Percentiles rank a stretch among this genome's conserved stretches.
phyloP scores from a whole-genome alignment of 1,139 yeast species.

The Geotrichum carabidarum region DNA sequence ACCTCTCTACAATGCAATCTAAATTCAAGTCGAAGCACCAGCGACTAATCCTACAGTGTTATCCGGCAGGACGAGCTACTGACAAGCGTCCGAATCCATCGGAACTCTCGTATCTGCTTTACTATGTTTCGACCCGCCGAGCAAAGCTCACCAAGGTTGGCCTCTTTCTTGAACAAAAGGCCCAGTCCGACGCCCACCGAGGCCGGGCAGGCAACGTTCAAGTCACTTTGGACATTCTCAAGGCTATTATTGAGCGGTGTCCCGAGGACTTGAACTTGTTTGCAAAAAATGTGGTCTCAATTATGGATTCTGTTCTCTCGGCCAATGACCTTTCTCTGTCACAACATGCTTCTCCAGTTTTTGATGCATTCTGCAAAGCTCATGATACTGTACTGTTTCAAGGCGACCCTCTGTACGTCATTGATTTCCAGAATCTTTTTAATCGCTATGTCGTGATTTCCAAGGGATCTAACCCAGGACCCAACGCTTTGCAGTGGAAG shows the following conservation, averaged over 20 bases:
- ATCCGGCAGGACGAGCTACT: slow-evolving; percentile 79
- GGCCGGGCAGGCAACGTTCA: slow-evolving; percentile 72
- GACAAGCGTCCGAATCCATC: slow-evolving; percentile 91
- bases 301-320: slow-evolving; percentile 44
- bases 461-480: slow-evolving; percentile 25
- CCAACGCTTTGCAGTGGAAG: slow-evolving; percentile 48
- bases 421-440: slow-evolving; percentile 45
- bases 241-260: slow-evolving; percentile 69
- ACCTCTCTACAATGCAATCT: background rate
- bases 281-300: slow-evolving; percentile 47
- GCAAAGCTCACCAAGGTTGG: slow-evolving; percentile 86
- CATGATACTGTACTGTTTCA: slow-evolving; percentile 66
- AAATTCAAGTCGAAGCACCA: slow-evolving; percentile 66
- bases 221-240: slow-evolving; percentile 70
- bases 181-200: slow-evolving; percentile 55
- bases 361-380: slow-evolving; percentile 55
- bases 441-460: slow-evolving; percentile 23
- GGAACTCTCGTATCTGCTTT: slow-evolving; percentile 79
- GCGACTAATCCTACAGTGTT: slow-evolving; percentile 81
- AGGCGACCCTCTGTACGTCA: slow-evolving; percentile 63
- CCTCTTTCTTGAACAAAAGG: slow-evolving; percentile 57
- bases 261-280: slow-evolving; percentile 78
- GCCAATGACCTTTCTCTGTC: slow-evolving; percentile 55
- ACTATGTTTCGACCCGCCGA: slow-evolving; percentile 85
- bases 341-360: slow-evolving; percentile 45